phyloP scores from a whole-genome alignment of 2,329 filamentous ascomycete genomes.

The Colletotrichum musae region DNA sequence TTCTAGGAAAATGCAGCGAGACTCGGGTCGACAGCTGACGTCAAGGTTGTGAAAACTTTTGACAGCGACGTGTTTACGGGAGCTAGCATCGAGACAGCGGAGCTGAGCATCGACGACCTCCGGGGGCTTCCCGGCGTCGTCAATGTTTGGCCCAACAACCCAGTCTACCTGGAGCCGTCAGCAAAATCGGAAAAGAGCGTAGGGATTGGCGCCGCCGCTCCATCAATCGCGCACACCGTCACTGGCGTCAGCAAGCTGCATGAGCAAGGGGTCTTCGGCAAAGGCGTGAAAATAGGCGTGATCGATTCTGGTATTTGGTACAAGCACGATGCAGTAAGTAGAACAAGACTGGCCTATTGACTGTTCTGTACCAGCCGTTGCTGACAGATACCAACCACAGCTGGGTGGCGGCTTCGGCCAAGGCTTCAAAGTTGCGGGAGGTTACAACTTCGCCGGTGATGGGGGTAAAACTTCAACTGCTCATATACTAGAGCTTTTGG shows the following conservation, averaged over 20 bases:
- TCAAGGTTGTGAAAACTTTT: slow-evolving; percentile 30
- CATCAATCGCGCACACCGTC: slow-evolving; percentile 48
- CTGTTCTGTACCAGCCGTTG: neutral
- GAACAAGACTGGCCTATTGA: neutral
- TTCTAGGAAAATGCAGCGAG: slow-evolving; percentile 1
- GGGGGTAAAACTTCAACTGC: slow-evolving; percentile 2
- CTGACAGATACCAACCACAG: neutral
- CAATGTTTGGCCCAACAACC: slow-evolving; percentile 52
- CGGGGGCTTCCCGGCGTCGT: slow-evolving; percentile 51
- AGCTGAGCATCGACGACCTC: slow-evolving; percentile 52
- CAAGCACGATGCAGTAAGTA: slow-evolving; percentile 52
- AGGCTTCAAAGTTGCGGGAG: slow-evolving; percentile 43
- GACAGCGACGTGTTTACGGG: slow-evolving; percentile 52
- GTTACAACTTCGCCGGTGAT: slow-evolving; percentile 47
- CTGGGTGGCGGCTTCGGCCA: slow-evolving; percentile 35
- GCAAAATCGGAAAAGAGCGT: neutral
- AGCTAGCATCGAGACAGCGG: slow-evolving; percentile 50
- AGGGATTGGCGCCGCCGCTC: neutral
- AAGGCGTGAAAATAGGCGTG: slow-evolving; percentile 55
- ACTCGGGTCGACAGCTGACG: slow-evolving; percentile 4
- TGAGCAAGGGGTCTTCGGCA: slow-evolving; percentile 53
- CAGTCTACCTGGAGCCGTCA: slow-evolving; percentile 22
- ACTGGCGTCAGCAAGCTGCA: slow-evolving; percentile 58
- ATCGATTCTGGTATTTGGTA: slow-evolving; percentile 59
- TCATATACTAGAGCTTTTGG: fast-evolving